These are phyloP conservation scores for Amanita rimosa DNA, from an alignment of 768 basidiomycete species.

Conservation along the genomic window DNA sequence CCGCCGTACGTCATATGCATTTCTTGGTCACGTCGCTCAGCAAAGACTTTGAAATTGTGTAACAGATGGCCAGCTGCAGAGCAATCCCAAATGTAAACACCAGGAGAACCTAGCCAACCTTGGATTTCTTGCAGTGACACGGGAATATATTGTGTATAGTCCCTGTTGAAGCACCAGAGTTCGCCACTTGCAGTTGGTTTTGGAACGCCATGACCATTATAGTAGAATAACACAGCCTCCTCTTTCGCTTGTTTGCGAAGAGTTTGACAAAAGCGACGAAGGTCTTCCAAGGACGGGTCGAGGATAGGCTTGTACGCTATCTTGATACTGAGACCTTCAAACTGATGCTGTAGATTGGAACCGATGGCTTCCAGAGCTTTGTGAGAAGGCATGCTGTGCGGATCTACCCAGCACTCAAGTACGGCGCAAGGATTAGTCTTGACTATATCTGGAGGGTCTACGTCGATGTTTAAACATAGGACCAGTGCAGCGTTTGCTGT, in stretches of 20 bases:
- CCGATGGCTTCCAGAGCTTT: slow-evolving; percentile 94
- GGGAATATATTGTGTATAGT: slow-evolving; percentile 97
- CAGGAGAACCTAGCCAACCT: slow-evolving; percentile 87
- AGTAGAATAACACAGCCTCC: slow-evolving; percentile 92
- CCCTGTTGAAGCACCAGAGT: slow-evolving; percentile 97
- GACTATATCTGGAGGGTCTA: slow-evolving; percentile 94
- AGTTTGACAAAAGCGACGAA: slow-evolving; percentile 75
- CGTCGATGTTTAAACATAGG: slow-evolving; percentile 92
- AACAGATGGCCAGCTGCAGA: slow-evolving; percentile 94
- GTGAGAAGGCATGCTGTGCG: slow-evolving; percentile 80
- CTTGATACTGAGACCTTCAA: slow-evolving; percentile 90
- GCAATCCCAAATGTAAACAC: slow-evolving; percentile 98
- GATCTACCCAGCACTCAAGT: slow-evolving; percentile 96
- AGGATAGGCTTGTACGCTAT: slow-evolving; percentile 91
- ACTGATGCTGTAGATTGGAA: slow-evolving; percentile 87
- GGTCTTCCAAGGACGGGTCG: slow-evolving; percentile 91
- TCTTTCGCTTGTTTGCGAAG: slow-evolving; percentile 85
- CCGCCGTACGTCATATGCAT: slow-evolving; percentile 45
- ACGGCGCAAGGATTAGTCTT: slow-evolving; percentile 95
- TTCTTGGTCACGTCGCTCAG: slow-evolving; percentile 65
- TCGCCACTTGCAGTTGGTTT: slow-evolving; percentile 94
- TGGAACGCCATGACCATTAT: slow-evolving; percentile 97
- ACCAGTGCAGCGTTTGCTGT: slow-evolving; percentile 84
- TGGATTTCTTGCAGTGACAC: slow-evolving; percentile 92
- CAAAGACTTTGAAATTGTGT: slow-evolving; percentile 77